These are phyloP conservation scores for Phytophthora macrochlamydospora DNA, from an alignment of 352 stramenopile species.

Conservation along the genomic window DNA sequence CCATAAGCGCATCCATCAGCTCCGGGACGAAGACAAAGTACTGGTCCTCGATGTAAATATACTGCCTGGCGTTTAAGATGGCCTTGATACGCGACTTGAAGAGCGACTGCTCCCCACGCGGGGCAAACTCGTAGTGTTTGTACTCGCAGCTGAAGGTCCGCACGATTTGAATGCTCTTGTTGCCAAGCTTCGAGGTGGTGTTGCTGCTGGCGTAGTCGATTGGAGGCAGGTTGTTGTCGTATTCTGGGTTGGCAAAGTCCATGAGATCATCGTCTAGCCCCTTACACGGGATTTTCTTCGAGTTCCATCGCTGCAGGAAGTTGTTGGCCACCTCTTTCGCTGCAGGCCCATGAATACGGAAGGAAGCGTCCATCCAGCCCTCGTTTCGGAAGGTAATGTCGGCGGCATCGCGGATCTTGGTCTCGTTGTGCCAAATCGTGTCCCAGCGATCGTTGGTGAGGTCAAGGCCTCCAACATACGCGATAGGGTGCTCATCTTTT, in stretches of 20 bases:
- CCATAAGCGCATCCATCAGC: conserved; percentile 41
- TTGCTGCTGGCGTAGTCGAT: conserved; percentile 18
- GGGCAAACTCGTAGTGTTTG: conserved; percentile 58
- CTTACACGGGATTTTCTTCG: conserved; percentile 25
- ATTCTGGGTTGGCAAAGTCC: conserved; percentile 52
- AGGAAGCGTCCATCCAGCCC: conserved; percentile 57
- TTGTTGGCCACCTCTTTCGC: conserved; percentile 60
- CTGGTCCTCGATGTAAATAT: conserved; percentile 38
- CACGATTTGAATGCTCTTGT: conserved; percentile 56
- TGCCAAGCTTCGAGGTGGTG: conserved; percentile 11
- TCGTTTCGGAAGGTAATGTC: conserved; percentile 36
- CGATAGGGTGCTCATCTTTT: conserved; percentile 16
- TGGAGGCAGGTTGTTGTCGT: conserved; percentile 16
- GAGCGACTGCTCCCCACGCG: conserved; percentile 49
- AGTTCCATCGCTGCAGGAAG: conserved; percentile 63
- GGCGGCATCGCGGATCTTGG: conserved; percentile 27
- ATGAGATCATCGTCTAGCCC: conserved; percentile 39
- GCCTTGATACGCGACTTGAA: conserved; percentile 50
- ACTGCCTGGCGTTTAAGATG: conserved; percentile 49
- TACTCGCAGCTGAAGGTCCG: conserved; percentile 66
- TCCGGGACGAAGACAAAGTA: conserved; percentile 48
- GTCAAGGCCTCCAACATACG: conserved; percentile 58
- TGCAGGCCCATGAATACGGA: conserved; percentile 51
- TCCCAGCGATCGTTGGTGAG: conserved; percentile 59
- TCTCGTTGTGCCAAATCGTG: conserved; percentile 49